Evolutionary conservation across 306 rosid genomes (phyloP).

Genomic region (Corylus avellana): DNA sequence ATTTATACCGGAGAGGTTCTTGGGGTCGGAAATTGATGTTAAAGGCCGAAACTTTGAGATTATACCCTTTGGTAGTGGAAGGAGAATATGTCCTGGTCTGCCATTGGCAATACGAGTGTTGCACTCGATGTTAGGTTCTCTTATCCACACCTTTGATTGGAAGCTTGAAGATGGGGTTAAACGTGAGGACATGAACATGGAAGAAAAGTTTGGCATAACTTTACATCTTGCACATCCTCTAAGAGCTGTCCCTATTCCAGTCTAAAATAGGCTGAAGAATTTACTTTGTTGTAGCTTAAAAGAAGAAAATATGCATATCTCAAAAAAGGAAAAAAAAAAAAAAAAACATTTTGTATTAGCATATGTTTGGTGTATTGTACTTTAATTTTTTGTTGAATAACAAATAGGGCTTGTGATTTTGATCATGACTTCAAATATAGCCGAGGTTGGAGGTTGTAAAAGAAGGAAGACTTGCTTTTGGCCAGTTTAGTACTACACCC

Average conservation of each 20-base stretch:
- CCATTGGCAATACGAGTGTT: constrained; percentile 55
- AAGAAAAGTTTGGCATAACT: constrained; percentile 51
- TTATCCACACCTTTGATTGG: constrained; percentile 62
- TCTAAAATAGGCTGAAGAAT: neutral
- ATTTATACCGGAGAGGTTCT: constrained; percentile 59
- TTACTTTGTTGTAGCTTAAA: too few species aligned
- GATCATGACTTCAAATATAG: too few species aligned
- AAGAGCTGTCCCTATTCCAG: constrained; percentile 33
- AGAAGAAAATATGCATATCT: too few species aligned
- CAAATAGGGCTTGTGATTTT: too few species aligned
- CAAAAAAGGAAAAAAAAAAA: too few species aligned
- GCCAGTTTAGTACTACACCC: too few species aligned
- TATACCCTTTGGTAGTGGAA: constrained; percentile 50
- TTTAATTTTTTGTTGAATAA: too few species aligned
- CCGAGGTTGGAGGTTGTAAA: too few species aligned
- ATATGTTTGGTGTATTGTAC: too few species aligned
- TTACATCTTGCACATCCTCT: constrained; percentile 42
- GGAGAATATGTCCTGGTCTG: constrained; percentile 47
- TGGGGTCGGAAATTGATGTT: constrained; percentile 41
- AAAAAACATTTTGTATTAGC: too few species aligned
- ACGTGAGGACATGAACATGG: constrained; percentile 44
- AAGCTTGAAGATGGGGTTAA: constrained; percentile 41
- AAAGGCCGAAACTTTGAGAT: constrained; percentile 50
- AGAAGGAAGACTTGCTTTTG: too few species aligned
- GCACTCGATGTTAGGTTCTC: constrained; percentile 49